phyloP scores from a whole-genome alignment of 495 filamentous ascomycete genomes.

The Aspergillus homomorphus region DNA sequence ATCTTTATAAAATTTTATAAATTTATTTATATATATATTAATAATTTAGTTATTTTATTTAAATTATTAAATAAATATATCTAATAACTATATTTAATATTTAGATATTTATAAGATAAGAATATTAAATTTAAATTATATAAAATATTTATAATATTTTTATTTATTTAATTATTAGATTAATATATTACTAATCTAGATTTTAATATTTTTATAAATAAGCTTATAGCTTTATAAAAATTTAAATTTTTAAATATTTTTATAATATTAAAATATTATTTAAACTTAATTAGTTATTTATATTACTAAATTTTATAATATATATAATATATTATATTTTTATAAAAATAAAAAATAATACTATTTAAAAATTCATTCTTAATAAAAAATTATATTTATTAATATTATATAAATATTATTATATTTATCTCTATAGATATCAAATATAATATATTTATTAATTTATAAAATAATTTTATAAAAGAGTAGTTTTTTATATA shows the following conservation, averaged over 20 bases:
- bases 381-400: neutral
- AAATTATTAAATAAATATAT: neutral
- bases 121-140: too few relatives aligned
- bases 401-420: slow-evolving; percentile 1
- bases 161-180: neutral
- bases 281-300: neutral
- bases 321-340: neutral
- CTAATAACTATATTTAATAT: too few relatives aligned
- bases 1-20: neutral
- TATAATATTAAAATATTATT: neutral
- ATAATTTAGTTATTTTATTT: neutral
- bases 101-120: too few relatives aligned
- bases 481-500: too few relatives aligned
- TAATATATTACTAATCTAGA: slow-evolving; percentile 1
- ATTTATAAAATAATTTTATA: slow-evolving; percentile 1
- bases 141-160: neutral
- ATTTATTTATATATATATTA: neutral
- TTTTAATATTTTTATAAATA: neutral
- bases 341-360: neutral
- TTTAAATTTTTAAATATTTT: neutral
- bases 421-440: too few relatives aligned
- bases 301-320: neutral
- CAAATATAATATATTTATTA: neutral
- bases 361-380: neutral
- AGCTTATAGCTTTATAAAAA: neutral